Base-by-base conservation (phyloP, 2,329 filamentous ascomycete species). In the Cladophialophora carrionii region DNA sequence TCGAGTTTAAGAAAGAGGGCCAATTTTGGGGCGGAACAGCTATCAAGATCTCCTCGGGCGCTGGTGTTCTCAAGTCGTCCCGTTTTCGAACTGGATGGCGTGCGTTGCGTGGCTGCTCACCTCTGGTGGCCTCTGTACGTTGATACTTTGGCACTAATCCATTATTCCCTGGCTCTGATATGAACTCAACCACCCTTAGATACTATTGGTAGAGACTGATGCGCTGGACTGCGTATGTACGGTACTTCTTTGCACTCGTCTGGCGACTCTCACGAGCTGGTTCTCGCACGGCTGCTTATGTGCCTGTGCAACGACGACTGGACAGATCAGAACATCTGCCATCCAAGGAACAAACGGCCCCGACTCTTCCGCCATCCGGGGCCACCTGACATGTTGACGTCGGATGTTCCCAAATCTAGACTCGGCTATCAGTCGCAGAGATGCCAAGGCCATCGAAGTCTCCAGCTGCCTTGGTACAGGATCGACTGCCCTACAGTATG, bases 301-400 rank as follows among this genome's bases (percentile, higher is more conserved):
- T 12, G 22, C 5, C 20, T 22, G 4, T 24, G 48, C 22, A 51
- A 24, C 48, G 22, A 26, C 26, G n/a, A 10, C 20, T 51, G 24
- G 24, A 24, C 20, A 26, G 12, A 51, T 26, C 48, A 51, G 48
- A 17, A 51, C 24, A 51, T 22, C 48, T 9, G 6, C 17, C 20
- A 26, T 24, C 22, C 24, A 26, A 24, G 48, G 9, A 26, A 22
- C 26, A 6, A 3, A 51, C 22, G 48, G 48, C 48, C 26, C 48
- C 20, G 22, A 29, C 48, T 26, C 48, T 24, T 51, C 48, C 48
- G 48, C 14, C 26, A 49, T 29, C 41, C 24, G 8, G 7, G 56
- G 26, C 37, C 56, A 58, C 26, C 56, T 58, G 56, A 58, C 56
- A 14, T 49, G 43, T 31, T 43, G 24, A n/a, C 34, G 14, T 48